phyloP scores from a whole-genome alignment of 2,329 filamentous ascomycete species.

The Phyllosticta ampelicida region DNA sequence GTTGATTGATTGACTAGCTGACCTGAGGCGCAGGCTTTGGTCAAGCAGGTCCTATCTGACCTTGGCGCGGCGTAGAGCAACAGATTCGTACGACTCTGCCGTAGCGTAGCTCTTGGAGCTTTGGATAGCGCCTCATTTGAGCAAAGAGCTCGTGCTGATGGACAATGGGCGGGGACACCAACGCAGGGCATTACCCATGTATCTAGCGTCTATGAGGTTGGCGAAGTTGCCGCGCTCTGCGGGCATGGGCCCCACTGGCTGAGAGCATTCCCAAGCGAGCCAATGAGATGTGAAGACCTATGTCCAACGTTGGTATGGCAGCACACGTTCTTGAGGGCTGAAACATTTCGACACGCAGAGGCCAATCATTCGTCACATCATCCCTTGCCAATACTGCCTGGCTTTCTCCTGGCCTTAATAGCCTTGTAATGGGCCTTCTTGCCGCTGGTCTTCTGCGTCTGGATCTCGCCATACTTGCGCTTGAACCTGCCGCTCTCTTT shows the following conservation, averaged over 20 bases:
- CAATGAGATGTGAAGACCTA: background rate
- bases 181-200: slow-evolving; percentile 4
- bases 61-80: slow-evolving; percentile 17
- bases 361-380: slow-evolving; percentile 15
- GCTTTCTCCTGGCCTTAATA: slow-evolving; percentile 49
- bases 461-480: slow-evolving; percentile 77
- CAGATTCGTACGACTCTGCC: background rate
- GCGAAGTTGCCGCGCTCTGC: background rate
- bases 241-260: background rate
- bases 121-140: background rate
- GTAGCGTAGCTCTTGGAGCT: background rate
- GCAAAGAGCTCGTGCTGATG: background rate
- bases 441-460: slow-evolving; percentile 70
- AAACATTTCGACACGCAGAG: background rate
- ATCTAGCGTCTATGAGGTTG: slow-evolving; percentile 1
- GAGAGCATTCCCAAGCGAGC: background rate
- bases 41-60: slow-evolving; percentile 35
- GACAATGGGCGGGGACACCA: background rate
- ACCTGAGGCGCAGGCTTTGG: slow-evolving; percentile 24
- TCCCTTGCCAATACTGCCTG: slow-evolving; percentile 23
- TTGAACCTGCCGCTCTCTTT: slow-evolving; percentile 62
- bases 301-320: background rate
- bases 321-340: background rate
- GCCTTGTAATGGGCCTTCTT: slow-evolving; percentile 86
- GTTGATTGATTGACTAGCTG: background rate